These are phyloP conservation scores for Sclerotinia sclerotiorum DNA, from an alignment of 2,329 filamentous ascomycete genomes.

Conservation along the genomic window DNA sequence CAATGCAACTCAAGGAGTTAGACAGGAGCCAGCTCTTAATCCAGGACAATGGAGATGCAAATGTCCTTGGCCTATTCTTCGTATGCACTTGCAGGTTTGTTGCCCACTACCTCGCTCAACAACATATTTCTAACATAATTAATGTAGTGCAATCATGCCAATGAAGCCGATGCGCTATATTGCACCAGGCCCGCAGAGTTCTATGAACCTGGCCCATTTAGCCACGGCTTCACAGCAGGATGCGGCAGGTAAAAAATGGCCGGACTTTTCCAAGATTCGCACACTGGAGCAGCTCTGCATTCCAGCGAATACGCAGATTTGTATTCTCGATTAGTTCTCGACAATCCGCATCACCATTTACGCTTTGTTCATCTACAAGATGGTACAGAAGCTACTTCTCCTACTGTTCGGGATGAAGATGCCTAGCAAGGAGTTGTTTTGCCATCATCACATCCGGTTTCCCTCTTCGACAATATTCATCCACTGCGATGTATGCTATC, in stretches of 20 bases:
- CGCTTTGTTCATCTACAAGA: neutral
- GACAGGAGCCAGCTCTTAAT: too few relatives aligned
- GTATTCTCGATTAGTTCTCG: too few relatives aligned
- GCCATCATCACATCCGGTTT: neutral
- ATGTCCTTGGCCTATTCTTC: neutral
- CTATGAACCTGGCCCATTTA: neutral
- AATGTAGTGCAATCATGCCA: neutral
- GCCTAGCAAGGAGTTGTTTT: neutral
- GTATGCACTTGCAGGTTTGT: neutral
- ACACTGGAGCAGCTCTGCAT: too few relatives aligned
- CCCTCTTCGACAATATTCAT: neutral
- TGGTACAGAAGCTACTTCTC: accelerated
- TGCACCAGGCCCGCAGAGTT: neutral
- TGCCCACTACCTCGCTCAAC: neutral
- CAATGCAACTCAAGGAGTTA: too few relatives aligned
- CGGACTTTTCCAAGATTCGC: neutral
- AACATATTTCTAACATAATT: neutral
- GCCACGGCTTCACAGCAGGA: too few relatives aligned
- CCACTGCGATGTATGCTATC: too few relatives aligned
- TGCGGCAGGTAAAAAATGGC: neutral
- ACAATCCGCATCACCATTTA: too few relatives aligned
- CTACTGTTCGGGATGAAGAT: neutral
- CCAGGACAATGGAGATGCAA: neutral
- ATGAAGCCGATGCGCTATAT: neutral
- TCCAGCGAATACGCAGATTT: too few relatives aligned